Evolutionary conservation across 352 stramenopile genomes (phyloP), one percentile per base, ranked within the genome.

Genomic region (Peronospora destructor): DNA sequence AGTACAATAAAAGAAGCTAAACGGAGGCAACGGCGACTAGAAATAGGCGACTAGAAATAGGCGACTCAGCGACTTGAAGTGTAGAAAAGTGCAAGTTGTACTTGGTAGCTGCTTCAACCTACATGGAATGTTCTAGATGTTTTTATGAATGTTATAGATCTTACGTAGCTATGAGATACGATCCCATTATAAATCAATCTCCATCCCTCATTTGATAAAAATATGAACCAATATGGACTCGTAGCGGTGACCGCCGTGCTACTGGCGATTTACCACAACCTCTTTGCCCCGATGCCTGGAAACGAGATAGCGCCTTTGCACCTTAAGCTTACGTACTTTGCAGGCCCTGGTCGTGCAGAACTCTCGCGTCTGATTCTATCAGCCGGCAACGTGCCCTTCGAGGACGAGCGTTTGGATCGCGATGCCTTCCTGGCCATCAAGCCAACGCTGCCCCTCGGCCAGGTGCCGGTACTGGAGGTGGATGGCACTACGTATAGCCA

Each of bases 251-350:
- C 17, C 7, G 16, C 36, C 36, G 16, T 26, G 9, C 17, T 42
- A 11, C 9, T 28, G 6, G 17, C 9, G 9, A 6, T 28, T 16
- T 42, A 42, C 17, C 36, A 42, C 17, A 42, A 42, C 36, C 25
- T 14, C 13, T 6, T 42, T 9, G 36, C 7, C 17, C 36, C 36
- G 14, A 3, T 26, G 9, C 14, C 19, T 26, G 4, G 10, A 36
- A 14, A 36, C 13, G 8, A 11, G 30, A 14, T 6, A 36, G 23
- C 19, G 13, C 38, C n/a, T 33, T 37, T 58, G 12, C 53, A 62
- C 9, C 50, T 86, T 34, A 82, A 84, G 65, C 58, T 92, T 21
- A 86, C 66, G 34, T 94, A 94, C 63, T 91, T 92, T 41, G 46
- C 68, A 17, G 48, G 64, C 29, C 14, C 61, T 0, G 79, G 67